phyloP scores from a whole-genome alignment of 75 land plant species.

The Azolla pinnata region DNA sequence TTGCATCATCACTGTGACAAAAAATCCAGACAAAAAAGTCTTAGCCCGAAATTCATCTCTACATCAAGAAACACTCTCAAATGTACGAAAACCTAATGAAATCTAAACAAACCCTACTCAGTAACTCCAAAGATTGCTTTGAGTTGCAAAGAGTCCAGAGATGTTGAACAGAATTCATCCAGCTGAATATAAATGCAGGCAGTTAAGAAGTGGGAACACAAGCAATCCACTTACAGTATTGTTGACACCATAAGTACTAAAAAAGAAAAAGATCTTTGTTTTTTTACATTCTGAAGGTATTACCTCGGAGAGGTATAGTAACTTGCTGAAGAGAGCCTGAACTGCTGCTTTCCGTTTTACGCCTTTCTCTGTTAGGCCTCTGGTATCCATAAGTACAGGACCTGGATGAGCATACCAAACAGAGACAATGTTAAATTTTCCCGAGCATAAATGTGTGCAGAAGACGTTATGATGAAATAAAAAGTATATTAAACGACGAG shows the following conservation, averaged over 20 bases:
- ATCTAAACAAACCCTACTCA: constrained; percentile 45
- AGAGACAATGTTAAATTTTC: no score
- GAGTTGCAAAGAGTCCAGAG: constrained; percentile 45
- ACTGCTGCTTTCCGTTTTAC: constrained; percentile 87
- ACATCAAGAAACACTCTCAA: background rate
- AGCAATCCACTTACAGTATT: background rate
- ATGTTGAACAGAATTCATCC: constrained; percentile 73
- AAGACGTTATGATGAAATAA: constrained; percentile 8
- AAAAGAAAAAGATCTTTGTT: background rate
- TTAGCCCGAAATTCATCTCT: background rate
- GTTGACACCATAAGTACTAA: background rate
- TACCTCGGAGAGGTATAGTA: constrained; percentile 87
- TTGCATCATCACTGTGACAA: constrained; percentile 72
- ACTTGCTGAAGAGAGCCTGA: constrained; percentile 80
- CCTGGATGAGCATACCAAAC: no score
- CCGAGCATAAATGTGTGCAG: no score
- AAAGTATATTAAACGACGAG: background rate
- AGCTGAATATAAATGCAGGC: constrained; percentile 48
- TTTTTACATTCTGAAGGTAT: background rate
- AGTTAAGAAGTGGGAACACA: no score
- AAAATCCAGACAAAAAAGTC: no score
- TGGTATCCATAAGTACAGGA: constrained; percentile 78
- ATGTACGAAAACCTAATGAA: background rate
- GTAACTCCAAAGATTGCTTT: constrained; percentile 95
- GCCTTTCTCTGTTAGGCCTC: constrained; percentile 82